A percentile compares a stretch with the other conserved stretches of the same genome.
Conservation (phyloP, 2,329 filamentous ascomycete genomes). For the Dendryphion nanum region DNA sequence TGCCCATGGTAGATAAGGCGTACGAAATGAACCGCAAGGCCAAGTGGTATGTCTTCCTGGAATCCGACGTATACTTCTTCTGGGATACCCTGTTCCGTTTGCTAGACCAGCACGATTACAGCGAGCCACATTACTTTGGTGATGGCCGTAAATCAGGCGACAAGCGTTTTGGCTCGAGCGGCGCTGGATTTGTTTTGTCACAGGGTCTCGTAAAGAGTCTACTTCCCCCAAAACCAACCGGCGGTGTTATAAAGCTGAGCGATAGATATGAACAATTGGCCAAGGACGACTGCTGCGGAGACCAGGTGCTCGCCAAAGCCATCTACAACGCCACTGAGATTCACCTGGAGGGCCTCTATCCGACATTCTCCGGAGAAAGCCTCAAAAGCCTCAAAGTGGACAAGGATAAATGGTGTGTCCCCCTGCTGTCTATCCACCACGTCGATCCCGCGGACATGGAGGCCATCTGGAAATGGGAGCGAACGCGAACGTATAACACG, state of each 20-base stretch:
- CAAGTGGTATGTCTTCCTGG: slow-evolving; percentile 41
- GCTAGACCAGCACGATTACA: slow-evolving; percentile 38
- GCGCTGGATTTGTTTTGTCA: slow-evolving; percentile 46
- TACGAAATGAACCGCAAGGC: slow-evolving; percentile 36
- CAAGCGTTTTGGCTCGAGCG: slow-evolving; percentile 45
- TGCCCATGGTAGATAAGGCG: slow-evolving; percentile 56
- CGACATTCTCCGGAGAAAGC: slow-evolving; percentile 45
- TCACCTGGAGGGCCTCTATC: slow-evolving; percentile 38
- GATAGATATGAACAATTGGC: slow-evolving; percentile 31
- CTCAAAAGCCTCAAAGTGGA: slow-evolving; percentile 46
- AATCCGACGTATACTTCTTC: slow-evolving; percentile 39
- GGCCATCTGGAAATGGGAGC: slow-evolving; percentile 50
- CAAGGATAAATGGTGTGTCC: slow-evolving; percentile 43
- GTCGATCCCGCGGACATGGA: slow-evolving; percentile 48
- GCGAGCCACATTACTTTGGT: slow-evolving; percentile 41
- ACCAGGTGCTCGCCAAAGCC: slow-evolving; percentile 39
- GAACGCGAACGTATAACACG: slow-evolving; percentile 33
- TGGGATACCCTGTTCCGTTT: slow-evolving; percentile 45
- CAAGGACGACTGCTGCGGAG: slow-evolving; percentile 47
- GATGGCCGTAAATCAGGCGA: slow-evolving; percentile 32
- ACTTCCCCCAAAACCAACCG: slow-evolving; percentile 29
- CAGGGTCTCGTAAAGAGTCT: slow-evolving; percentile 53
- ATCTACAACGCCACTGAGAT: slow-evolving; percentile 37
- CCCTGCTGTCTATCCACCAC: slow-evolving; percentile 42
- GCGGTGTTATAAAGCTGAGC: slow-evolving; percentile 32